phyloP scores from a whole-genome alignment of 2,329 filamentous ascomycete species.

The Byssothecium circinans region DNA sequence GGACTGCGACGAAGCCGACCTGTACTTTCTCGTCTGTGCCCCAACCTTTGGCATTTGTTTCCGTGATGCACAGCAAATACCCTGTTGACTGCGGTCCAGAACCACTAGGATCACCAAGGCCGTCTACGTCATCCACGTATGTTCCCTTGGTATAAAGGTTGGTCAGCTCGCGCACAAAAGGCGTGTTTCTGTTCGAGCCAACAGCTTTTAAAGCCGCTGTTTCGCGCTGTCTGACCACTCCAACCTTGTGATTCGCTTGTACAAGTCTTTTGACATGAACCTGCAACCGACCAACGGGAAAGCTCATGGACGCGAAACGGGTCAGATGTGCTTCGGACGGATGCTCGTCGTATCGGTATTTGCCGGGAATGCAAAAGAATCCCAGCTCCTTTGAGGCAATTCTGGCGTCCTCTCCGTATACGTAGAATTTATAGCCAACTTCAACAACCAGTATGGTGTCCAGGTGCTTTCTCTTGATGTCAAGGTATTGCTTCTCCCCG shows the following conservation, averaged over 20 bases:
- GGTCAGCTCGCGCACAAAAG: constrained; percentile 89
- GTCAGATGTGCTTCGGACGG: constrained; percentile 85
- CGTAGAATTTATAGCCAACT: constrained; percentile 96
- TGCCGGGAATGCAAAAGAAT: constrained; percentile 96
- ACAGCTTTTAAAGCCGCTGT: constrained; percentile 94
- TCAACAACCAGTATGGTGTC: constrained; percentile 91
- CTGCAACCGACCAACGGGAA: constrained; percentile 85
- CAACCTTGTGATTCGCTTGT: constrained; percentile 90
- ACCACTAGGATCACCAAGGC: constrained; percentile 59
- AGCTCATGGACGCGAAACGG: constrained; percentile 92
- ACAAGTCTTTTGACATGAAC: constrained; percentile 95
- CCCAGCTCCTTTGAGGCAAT: constrained; percentile 86
- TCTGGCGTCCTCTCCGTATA: constrained; percentile 94
- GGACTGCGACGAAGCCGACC: constrained; percentile 88
- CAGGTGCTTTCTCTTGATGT: constrained; percentile 88
- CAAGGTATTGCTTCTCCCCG: constrained; percentile 89
- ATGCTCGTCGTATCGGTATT: constrained; percentile 87
- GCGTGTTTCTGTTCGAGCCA: constrained; percentile 89
- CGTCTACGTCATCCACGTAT: constrained; percentile 91
- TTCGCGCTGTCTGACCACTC: constrained; percentile 90
- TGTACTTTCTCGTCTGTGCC: constrained; percentile 93
- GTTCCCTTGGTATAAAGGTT: constrained; percentile 98
- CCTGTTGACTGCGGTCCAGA: constrained; percentile 66
- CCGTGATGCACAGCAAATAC: constrained; percentile 92
- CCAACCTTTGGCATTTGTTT: constrained; percentile 74